These are phyloP conservation scores for Potentilla sterilis DNA, from an alignment of 306 rosid genomes.

Conservation along the genomic window DNA sequence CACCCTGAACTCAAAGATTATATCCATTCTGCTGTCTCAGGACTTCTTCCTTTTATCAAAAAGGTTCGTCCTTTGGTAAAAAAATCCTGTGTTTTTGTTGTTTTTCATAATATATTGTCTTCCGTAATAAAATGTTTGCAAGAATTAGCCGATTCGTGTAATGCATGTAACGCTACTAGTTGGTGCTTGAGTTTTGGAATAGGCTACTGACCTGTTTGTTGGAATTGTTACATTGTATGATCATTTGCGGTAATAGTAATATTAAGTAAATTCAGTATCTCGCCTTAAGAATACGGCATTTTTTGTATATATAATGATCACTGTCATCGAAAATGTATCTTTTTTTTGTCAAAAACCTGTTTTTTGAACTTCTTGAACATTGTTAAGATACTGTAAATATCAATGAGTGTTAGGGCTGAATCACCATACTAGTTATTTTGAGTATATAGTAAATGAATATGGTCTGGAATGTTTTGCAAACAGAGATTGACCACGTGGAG, in stretches of 20 bases:
- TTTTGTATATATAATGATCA: background rate
- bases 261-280: background rate
- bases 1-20: slow-evolving; percentile 85
- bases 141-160: background rate
- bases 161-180: background rate
- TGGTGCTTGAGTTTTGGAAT: background rate
- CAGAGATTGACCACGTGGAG: background rate
- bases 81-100: background rate
- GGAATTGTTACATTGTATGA: background rate
- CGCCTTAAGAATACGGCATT: background rate
- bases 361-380: background rate
- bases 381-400: background rate
- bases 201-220: background rate
- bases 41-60: slow-evolving; percentile 68
- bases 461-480: background rate
- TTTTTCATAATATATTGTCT: background rate
- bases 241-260: background rate
- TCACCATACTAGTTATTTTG: background rate
- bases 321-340: background rate
- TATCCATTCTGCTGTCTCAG: slow-evolving; percentile 67
- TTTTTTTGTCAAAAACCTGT: background rate
- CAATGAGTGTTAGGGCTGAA: background rate
- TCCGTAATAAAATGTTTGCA: background rate
- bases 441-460: background rate
- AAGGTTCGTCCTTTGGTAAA: slow-evolving; percentile 45